Evolutionary conservation across 1,284 basidiomycete genomes (phyloP).

Genomic region (Volvariella surrecta): DNA sequence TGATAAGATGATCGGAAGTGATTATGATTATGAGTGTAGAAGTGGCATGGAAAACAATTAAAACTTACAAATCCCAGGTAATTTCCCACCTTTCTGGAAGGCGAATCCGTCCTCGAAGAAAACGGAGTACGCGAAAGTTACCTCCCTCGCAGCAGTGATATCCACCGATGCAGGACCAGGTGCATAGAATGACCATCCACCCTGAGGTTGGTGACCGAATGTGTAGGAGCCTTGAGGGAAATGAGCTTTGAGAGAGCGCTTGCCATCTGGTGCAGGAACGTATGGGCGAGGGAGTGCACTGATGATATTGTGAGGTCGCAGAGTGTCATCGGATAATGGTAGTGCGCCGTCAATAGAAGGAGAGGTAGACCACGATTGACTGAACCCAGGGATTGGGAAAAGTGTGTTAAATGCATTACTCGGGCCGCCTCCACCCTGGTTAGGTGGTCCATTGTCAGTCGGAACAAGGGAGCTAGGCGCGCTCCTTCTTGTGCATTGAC

Average conservation of each 20-base stretch:
- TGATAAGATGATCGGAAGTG: too few relatives aligned
- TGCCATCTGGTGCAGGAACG: slow-evolving; percentile 37
- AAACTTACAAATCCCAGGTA: slow-evolving; percentile 45
- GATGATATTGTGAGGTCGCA: slow-evolving; percentile 31
- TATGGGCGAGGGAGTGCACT: slow-evolving; percentile 30
- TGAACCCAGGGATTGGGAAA: slow-evolving; percentile 31
- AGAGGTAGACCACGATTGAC: slow-evolving; percentile 36
- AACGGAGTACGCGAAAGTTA: slow-evolving; percentile 52
- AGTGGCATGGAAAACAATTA: slow-evolving; percentile 8
- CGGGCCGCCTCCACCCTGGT: slow-evolving; percentile 3
- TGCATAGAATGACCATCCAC: slow-evolving; percentile 58
- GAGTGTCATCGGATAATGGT: slow-evolving; percentile 33
- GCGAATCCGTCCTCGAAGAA: slow-evolving; percentile 49
- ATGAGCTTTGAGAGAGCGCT: slow-evolving; percentile 39
- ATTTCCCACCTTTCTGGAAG: slow-evolving; percentile 41
- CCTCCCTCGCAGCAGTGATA: slow-evolving; percentile 39
- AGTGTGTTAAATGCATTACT: slow-evolving; percentile 23
- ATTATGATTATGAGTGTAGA: background rate
- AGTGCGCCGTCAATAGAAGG: slow-evolving; percentile 22
- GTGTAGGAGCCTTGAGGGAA: slow-evolving; percentile 53
- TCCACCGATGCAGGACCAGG: slow-evolving; percentile 33
- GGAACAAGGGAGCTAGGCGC: slow-evolving; percentile 7
- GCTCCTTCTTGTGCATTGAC: slow-evolving; percentile 5
- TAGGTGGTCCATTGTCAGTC: background rate
- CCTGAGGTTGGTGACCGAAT: slow-evolving; percentile 37